Conservation (phyloP, 768 basidiomycete genomes). For the Paxillus rubicundulus region DNA sequence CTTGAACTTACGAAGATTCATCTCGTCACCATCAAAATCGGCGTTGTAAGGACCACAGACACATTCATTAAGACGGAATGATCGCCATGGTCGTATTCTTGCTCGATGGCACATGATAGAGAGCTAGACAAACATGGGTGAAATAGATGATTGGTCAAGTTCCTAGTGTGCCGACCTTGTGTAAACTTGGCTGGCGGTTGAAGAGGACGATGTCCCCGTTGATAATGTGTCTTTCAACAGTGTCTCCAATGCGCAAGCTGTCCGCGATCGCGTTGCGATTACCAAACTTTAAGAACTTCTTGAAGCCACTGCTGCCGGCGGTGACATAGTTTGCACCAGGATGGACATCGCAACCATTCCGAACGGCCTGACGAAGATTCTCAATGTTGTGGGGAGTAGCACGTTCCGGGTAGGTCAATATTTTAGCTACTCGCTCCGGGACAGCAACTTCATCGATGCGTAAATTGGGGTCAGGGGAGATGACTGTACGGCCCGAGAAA, state of each 20-base stretch:
- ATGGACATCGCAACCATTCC: constrained; percentile 87
- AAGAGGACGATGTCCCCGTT: constrained; percentile 97
- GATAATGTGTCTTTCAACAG: constrained; percentile 90
- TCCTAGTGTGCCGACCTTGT: constrained; percentile 57
- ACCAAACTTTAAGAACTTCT: constrained; percentile 89
- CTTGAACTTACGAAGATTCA: constrained; percentile 86
- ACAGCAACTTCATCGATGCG: constrained; percentile 98
- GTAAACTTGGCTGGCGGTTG: constrained; percentile 97
- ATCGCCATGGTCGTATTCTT: constrained; percentile 95
- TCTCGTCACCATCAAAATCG: constrained; percentile 99
- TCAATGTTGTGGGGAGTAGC: constrained; percentile 92
- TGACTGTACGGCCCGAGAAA: constrained; percentile 97
- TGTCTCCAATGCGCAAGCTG: constrained; percentile 79
- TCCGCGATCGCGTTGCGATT: constrained; percentile 80
- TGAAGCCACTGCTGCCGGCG: constrained; percentile 70
- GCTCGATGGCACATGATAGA: constrained; percentile 99
- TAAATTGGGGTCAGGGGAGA: constrained; percentile 98
- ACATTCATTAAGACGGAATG: constrained; percentile 97
- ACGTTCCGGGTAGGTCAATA: constrained; percentile 94
- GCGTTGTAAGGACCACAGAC: constrained; percentile 99
- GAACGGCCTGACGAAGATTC: constrained; percentile 66
- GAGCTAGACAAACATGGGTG: constrained; percentile 46
- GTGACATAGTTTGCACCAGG: constrained; percentile 96
- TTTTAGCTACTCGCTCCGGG: constrained; percentile 91
- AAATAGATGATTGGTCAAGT: not conserved